These are phyloP conservation scores for Zelopaecilomyces penicillatus DNA, from an alignment of 2,329 filamentous ascomycete species.

Conservation along the genomic window DNA sequence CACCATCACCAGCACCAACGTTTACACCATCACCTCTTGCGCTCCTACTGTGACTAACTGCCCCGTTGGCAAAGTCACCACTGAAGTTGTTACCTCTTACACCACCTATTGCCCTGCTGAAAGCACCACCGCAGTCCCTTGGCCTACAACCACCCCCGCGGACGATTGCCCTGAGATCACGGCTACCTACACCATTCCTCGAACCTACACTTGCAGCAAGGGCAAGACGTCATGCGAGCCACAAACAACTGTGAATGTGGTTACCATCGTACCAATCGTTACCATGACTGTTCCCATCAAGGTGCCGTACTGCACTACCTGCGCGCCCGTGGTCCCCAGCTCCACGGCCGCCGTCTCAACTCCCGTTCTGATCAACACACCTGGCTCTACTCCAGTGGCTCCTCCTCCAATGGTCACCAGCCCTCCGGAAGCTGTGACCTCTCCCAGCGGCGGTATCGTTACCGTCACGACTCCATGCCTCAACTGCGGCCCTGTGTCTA, in stretches of 20 bases:
- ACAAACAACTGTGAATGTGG: slow-evolving; percentile 13
- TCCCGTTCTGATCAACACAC: slow-evolving; percentile 5
- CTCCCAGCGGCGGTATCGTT: slow-evolving; percentile 8
- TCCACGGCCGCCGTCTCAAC: slow-evolving; percentile 11
- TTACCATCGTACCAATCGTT: slow-evolving; percentile 18
- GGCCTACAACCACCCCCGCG: not conserved
- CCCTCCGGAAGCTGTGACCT: slow-evolving; percentile 3
- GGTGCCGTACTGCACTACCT: slow-evolving; percentile 18
- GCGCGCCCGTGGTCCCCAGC: slow-evolving; percentile 13
- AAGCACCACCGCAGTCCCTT: not conserved
- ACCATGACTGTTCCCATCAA: slow-evolving; percentile 4
- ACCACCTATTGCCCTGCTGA: slow-evolving; percentile 12
- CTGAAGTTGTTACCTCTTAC: slow-evolving; percentile 16
- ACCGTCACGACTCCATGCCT: slow-evolving; percentile 8
- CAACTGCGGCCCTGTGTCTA: slow-evolving; percentile 7
- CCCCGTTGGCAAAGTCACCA: slow-evolving; percentile 12
- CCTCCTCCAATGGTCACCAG: slow-evolving; percentile 5
- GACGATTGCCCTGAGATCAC: slow-evolving; percentile 16
- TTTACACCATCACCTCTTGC: slow-evolving; percentile 25
- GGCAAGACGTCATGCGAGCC: slow-evolving; percentile 20
- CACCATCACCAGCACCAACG: slow-evolving; percentile 18
- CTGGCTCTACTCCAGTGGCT: slow-evolving; percentile 2
- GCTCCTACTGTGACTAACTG: slow-evolving; percentile 20
- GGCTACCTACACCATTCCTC: slow-evolving; percentile 20
- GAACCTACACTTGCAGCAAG: slow-evolving; percentile 18